A percentile compares a stretch with the other conserved stretches of the same genome.
Evolutionary conservation across 176 grass and related monocot genomes (phyloP).

Genomic region (Otatea glauca): DNA sequence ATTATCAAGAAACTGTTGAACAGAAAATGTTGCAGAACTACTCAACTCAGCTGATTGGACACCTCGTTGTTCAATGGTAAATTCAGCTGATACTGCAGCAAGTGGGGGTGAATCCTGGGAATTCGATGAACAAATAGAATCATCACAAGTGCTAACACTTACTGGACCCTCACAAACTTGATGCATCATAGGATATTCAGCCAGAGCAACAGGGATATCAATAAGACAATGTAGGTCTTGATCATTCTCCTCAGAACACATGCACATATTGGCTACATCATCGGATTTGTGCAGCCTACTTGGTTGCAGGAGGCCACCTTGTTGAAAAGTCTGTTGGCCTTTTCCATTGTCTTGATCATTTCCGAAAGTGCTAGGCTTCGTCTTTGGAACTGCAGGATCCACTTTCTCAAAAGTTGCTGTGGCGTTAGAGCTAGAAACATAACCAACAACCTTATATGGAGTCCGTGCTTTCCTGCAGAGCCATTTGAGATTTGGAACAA

Average conservation of each 20-base stretch:
- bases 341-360: constrained; percentile 37
- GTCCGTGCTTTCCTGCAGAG: constrained; percentile 79
- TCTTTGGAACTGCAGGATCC: constrained; percentile 39
- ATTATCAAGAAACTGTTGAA: constrained; percentile 31
- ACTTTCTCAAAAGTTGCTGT: constrained; percentile 41
- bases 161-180: constrained; percentile 50
- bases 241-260: constrained; percentile 28
- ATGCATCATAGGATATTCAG: constrained; percentile 69
- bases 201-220: constrained; percentile 57
- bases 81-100: constrained; percentile 27
- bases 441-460: constrained; percentile 72
- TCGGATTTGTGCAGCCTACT: constrained; percentile 36
- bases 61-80: constrained; percentile 23
- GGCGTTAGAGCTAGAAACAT: constrained; percentile 39
- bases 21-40: constrained; percentile 44
- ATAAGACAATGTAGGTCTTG: constrained; percentile 31
- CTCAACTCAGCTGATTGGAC: constrained; percentile 37
- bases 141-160: constrained; percentile 42
- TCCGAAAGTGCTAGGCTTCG: constrained; percentile 35
- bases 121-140: constrained; percentile 42
- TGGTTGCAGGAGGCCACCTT: constrained; percentile 19
- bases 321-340: constrained; percentile 8
- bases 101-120: constrained; percentile 36
- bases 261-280: constrained; percentile 2
- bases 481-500: constrained; percentile 81